phyloP scores from a whole-genome alignment of 208 protist genomes.

The Crithidia acanthocephali region DNA sequence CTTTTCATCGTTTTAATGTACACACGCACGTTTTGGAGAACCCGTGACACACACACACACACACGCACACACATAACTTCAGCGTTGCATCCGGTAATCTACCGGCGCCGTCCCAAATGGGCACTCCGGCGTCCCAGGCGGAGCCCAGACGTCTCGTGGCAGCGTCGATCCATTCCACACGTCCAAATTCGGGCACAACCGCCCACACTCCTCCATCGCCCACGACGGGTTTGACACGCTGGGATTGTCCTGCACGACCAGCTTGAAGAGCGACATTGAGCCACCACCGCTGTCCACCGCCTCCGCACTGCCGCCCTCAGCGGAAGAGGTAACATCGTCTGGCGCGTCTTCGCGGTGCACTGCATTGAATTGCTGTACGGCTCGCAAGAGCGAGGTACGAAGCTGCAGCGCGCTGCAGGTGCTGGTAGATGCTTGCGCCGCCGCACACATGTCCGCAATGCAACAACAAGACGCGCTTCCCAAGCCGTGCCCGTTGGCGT shows the following conservation, averaged over 20 bases:
- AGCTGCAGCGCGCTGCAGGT: conserved; percentile 8
- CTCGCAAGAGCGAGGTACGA: conserved; percentile 19
- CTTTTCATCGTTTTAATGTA: too few species aligned
- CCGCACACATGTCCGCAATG: background rate
- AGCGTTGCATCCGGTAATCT: conserved; percentile 37
- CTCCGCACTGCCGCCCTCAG: background rate
- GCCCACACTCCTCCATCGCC: conserved; percentile 86
- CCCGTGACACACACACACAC: background rate
- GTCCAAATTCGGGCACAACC: conserved; percentile 43
- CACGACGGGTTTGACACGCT: conserved; percentile 58
- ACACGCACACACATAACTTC: background rate
- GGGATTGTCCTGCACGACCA: conserved; percentile 14
- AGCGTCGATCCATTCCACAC: conserved; percentile 66
- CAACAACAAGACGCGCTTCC: too few species aligned
- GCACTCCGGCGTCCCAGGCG: conserved; percentile 62
- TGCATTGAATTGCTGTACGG: conserved; percentile 15
- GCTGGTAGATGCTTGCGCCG: background rate
- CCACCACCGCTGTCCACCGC: too few species aligned
- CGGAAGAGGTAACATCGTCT: background rate
- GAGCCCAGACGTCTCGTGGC: conserved; percentile 62
- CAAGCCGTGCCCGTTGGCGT: too few species aligned
- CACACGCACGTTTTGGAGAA: background rate
- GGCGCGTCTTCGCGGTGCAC: background rate
- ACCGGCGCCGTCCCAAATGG: conserved; percentile 60
- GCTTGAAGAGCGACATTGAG: background rate